Conservation (phyloP, 768 basidiomycete genomes). For the Termitomyces sp. region DNA sequence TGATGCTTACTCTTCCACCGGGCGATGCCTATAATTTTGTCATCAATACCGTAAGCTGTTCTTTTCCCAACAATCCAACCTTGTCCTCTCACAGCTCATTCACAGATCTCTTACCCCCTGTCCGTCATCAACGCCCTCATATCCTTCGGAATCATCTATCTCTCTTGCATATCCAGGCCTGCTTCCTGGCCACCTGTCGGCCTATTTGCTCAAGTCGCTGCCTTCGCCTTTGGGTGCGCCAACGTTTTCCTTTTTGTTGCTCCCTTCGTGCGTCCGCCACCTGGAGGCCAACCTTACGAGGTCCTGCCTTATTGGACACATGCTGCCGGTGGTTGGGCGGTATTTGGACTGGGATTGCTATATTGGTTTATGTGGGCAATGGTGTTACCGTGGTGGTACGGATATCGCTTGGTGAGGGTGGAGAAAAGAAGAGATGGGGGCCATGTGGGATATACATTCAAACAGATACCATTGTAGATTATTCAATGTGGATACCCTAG, state of each 20-base stretch:
- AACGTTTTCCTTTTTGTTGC: conserved; percentile 46
- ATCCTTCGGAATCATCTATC: conserved; percentile 41
- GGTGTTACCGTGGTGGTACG: conserved; percentile 5
- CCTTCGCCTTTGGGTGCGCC: conserved; percentile 40
- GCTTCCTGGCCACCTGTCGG: conserved; percentile 13
- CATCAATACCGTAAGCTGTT: conserved; percentile 36
- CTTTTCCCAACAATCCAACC: neutral
- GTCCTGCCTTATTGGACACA: conserved; percentile 46
- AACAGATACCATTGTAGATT: conserved; percentile 4
- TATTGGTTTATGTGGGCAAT: conserved; percentile 21
- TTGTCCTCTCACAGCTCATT: neutral
- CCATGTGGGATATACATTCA: conserved; percentile 3
- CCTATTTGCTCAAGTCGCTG: conserved; percentile 12
- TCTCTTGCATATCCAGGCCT: conserved; percentile 6
- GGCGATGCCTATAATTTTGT: conserved; percentile 62
- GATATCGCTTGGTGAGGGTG: conserved; percentile 8
- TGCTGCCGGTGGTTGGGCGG: conserved; percentile 23
- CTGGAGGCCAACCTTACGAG: conserved; percentile 36
- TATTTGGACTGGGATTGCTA: conserved; percentile 24
- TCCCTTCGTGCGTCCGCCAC: conserved; percentile 43
- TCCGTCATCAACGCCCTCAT: conserved; percentile 41
- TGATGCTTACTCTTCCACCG: conserved; percentile 35
- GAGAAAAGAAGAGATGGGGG: conserved; percentile 9
- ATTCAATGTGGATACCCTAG: neutral
- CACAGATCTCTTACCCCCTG: conserved; percentile 34